Percentiles rank a stretch among this genome's conserved stretches.
Conservation (phyloP, 2,329 filamentous ascomycete genomes). For the Colletotrichum orbiculare region DNA sequence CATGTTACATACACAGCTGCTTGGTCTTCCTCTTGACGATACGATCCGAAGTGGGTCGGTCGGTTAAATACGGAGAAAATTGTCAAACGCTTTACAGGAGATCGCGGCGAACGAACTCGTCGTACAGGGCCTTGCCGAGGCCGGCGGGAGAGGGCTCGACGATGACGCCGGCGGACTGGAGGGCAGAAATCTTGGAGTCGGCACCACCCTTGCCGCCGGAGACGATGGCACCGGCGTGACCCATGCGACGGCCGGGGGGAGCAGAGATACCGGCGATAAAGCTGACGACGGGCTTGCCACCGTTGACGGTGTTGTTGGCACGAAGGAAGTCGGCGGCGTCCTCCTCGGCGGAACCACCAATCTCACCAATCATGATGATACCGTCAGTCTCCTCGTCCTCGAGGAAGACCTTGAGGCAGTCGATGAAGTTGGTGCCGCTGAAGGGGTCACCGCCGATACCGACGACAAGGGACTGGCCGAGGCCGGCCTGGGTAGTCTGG, state of each 20-base stretch:
- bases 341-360: constrained; percentile 96
- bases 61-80: background rate
- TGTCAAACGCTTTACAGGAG: constrained; percentile 75
- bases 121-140: constrained; percentile 92
- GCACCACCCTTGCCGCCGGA: constrained; percentile 97
- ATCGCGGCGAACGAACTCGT: constrained; percentile 96
- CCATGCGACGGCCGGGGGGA: constrained; percentile 96
- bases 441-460: constrained; percentile 99
- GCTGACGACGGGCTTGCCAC: constrained; percentile 91
- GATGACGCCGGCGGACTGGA: constrained; percentile 92
- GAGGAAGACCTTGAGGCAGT: constrained; percentile 97
- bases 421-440: constrained; percentile 99
- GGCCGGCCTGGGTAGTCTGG: constrained; percentile 96
- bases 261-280: constrained; percentile 99
- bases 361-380: constrained; percentile 99
- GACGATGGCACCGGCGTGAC: constrained; percentile 98
- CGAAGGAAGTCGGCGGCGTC: constrained; percentile 97
- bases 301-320: constrained; percentile 87
- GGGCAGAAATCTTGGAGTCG: constrained; percentile 96
- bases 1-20: constrained; percentile 37
- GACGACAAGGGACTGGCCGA: constrained; percentile 97
- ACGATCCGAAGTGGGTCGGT: background rate
- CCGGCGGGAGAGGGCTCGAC: constrained; percentile 94
- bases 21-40: constrained; percentile 19
- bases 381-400: constrained; percentile 96